These are phyloP conservation scores for Teunomyces funiuensis DNA, from an alignment of 805 yeast genomes.

Conservation along the genomic window DNA sequence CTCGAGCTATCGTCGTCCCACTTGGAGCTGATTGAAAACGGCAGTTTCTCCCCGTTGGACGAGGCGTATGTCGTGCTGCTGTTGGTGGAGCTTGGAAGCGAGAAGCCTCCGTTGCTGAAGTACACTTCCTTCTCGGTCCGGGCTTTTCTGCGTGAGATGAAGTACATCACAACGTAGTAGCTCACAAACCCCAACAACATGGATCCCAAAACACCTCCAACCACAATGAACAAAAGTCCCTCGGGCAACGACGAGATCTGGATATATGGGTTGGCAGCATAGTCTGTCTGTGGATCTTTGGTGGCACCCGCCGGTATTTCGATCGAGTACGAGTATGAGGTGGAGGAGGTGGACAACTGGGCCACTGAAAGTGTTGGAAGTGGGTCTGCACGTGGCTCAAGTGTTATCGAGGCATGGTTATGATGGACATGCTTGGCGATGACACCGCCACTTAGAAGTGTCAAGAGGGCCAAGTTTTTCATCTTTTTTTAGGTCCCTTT, in stretches of 20 bases:
- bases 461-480: background rate
- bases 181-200: slow-evolving; percentile 17
- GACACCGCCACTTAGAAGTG: background rate
- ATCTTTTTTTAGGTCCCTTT: no score
- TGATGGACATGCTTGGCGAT: slow-evolving; percentile 6
- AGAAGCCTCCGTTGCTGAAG: slow-evolving; percentile 13
- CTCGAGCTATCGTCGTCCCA: slow-evolving; percentile 9
- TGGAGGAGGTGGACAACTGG: background rate
- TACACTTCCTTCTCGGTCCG: slow-evolving; percentile 34
- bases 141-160: slow-evolving; percentile 26
- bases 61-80: slow-evolving; percentile 17
- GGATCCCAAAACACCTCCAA: slow-evolving; percentile 35
- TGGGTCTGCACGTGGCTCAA: slow-evolving; percentile 1
- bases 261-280: slow-evolving; percentile 30
- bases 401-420: slow-evolving; percentile 2
- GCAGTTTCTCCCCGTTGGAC: slow-evolving; percentile 24
- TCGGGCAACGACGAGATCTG: slow-evolving; percentile 22
- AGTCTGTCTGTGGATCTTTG: background rate
- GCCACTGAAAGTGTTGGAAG: background rate
- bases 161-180: slow-evolving; percentile 21
- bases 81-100: slow-evolving; percentile 10
- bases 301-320: slow-evolving; percentile 5
- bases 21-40: slow-evolving; percentile 14
- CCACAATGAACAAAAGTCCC: slow-evolving; percentile 44
- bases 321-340: slow-evolving; percentile 4